Evolutionary conservation across 1,284 basidiomycete species (phyloP).

Genomic region (Exsudoporus floridanus): DNA sequence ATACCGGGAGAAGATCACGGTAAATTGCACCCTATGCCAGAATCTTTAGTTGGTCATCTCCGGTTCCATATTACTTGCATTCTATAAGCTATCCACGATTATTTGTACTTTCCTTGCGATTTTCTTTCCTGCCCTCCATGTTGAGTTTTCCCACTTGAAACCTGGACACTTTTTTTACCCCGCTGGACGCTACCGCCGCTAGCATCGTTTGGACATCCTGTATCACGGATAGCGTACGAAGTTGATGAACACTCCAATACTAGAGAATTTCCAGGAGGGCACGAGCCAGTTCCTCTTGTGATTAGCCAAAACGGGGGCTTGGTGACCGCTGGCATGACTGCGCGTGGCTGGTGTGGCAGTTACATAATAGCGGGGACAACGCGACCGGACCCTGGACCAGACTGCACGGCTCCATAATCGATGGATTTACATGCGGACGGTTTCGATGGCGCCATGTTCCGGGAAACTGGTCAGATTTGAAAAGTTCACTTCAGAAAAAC

Average conservation of each 20-base stretch:
- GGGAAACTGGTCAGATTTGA: too few relatives aligned
- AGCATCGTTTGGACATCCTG: constrained; percentile 19
- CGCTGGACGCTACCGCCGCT: constrained; percentile 13
- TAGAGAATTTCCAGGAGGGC: constrained; percentile 1
- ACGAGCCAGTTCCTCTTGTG: too few relatives aligned
- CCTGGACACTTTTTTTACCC: constrained; percentile 20
- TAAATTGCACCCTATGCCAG: constrained; percentile 69
- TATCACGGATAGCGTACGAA: constrained; percentile 29
- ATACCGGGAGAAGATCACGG: constrained; percentile 56
- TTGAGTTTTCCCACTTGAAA: constrained; percentile 7
- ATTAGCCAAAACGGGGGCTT: too few relatives aligned
- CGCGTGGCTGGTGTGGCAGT: too few relatives aligned
- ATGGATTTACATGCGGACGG: too few relatives aligned
- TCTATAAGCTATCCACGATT: constrained; percentile 31
- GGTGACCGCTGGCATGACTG: too few relatives aligned
- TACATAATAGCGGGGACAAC: too few relatives aligned
- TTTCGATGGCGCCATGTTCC: too few relatives aligned
- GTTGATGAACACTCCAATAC: constrained; percentile 17
- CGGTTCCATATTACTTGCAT: constrained; percentile 28
- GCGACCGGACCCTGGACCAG: too few relatives aligned
- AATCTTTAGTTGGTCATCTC: constrained; percentile 50
- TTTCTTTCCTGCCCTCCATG: background rate
- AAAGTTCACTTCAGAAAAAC: too few relatives aligned
- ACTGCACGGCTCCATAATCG: too few relatives aligned
- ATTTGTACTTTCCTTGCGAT: constrained; percentile 28